A percentile compares a stretch with the other conserved stretches of the same genome.
phyloP scores from a whole-genome alignment of 129 eudicot genomes.

The Artemisia tridentata region DNA sequence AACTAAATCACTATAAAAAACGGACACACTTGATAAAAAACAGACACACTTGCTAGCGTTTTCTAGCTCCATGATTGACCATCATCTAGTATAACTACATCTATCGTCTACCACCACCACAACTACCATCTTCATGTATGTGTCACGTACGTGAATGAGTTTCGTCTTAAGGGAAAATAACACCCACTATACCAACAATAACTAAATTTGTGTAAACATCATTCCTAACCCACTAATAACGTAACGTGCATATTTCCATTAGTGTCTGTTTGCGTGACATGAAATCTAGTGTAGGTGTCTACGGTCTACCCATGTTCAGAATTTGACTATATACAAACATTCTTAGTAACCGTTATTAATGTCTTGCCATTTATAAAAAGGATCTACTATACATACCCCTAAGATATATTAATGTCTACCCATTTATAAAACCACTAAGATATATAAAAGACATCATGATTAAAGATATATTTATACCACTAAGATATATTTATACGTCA shows the following conservation, averaged over 20 bases:
- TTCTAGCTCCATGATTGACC: too few relatives aligned
- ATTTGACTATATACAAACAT: constrained; percentile 1
- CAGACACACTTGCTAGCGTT: too few relatives aligned
- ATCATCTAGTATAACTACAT: neutral
- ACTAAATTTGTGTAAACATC: constrained; percentile 21
- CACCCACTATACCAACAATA: neutral
- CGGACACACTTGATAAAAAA: too few relatives aligned
- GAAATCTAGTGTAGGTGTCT: constrained; percentile 10
- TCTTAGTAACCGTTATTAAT: constrained; percentile 28
- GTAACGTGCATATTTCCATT: constrained; percentile 26
- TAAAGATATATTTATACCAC: neutral
- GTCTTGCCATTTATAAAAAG: constrained; percentile 17
- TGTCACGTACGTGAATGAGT: neutral
- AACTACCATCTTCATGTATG: neutral
- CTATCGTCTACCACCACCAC: neutral
- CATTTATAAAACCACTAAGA: constrained; percentile 13
- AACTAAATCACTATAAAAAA: too few relatives aligned
- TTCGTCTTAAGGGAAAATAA: neutral
- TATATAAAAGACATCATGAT: constrained; percentile 21
- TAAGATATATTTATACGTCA: too few relatives aligned
- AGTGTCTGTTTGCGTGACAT: constrained; percentile 23
- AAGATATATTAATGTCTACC: too few relatives aligned
- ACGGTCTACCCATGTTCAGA: constrained; percentile 36
- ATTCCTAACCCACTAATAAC: constrained; percentile 10
- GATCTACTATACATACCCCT: too few relatives aligned